Evolutionary conservation across 116 monocot species (phyloP).

Genomic region (Dioscorea cayenensis): DNA sequence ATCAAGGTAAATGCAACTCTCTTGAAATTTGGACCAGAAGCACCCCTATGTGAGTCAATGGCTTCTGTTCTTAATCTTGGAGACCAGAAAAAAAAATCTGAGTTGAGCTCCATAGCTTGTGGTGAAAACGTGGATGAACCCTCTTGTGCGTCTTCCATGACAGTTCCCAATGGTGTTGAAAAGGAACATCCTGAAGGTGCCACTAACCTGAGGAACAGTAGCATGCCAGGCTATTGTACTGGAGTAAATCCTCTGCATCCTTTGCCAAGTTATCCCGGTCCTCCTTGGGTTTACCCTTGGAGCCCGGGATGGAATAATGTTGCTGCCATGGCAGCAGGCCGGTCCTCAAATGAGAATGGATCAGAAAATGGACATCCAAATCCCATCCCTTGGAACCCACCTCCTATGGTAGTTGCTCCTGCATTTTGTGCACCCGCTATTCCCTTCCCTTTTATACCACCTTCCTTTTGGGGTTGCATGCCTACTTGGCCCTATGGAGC

Average conservation of each 20-base stretch:
- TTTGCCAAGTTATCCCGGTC: conserved; percentile 50
- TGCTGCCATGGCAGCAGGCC: conserved; percentile 25
- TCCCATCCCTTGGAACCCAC: conserved; percentile 30
- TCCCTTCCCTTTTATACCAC: conserved; percentile 63
- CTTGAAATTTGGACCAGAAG: conserved; percentile 62
- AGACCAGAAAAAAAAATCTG: conserved; percentile 33
- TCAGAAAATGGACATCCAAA: conserved; percentile 20
- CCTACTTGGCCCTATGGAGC: conserved; percentile 40
- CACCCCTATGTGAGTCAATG: conserved; percentile 60
- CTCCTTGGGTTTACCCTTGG: conserved; percentile 79
- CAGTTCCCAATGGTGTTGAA: conserved; percentile 26
- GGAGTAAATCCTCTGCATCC: conserved; percentile 33
- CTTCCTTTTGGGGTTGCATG: conserved; percentile 60
- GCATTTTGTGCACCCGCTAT: conserved; percentile 45
- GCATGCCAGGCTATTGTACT: conserved; percentile 23
- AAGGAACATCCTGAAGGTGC: conserved; percentile 23
- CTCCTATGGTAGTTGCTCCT: conserved; percentile 38
- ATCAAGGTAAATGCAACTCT: conserved; percentile 29
- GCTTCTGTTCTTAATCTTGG: conserved; percentile 42
- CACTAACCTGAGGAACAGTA: conserved; percentile 17
- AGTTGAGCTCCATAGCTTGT: conserved; percentile 3
- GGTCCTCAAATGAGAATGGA: conserved; percentile 17
- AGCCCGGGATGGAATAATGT: conserved; percentile 43
- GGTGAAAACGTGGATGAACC: conserved; percentile 48
- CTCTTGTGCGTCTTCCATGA: conserved; percentile 40